These are phyloP conservation scores for Daldinia loculata DNA, from an alignment of 495 filamentous ascomycete species.

Conservation along the genomic window DNA sequence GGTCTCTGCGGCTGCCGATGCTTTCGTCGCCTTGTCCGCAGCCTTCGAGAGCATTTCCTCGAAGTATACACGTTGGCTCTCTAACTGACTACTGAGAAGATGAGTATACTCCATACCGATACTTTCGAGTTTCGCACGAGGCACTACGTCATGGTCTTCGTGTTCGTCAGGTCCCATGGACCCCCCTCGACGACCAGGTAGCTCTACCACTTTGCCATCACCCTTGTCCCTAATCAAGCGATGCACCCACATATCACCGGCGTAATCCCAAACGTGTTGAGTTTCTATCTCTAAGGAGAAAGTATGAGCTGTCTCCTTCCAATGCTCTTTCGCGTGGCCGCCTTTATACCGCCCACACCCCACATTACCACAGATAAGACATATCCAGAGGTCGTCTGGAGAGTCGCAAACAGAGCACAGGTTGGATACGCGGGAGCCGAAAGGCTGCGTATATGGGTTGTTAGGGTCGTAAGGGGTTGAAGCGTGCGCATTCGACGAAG, in stretches of 20 bases:
- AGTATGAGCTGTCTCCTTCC: constrained; percentile 84
- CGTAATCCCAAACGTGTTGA: constrained; percentile 98
- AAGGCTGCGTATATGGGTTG: constrained; percentile 58
- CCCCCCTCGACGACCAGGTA: constrained; percentile 60
- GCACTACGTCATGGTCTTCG: constrained; percentile 74
- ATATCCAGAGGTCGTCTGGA: constrained; percentile 88
- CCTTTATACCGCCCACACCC: constrained; percentile 94
- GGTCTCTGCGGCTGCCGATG: constrained; percentile 69
- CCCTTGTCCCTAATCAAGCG: constrained; percentile 91
- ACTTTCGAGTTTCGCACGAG: constrained; percentile 88
- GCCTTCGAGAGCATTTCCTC: constrained; percentile 92
- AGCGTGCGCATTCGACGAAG: constrained; percentile 32
- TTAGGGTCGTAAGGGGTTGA: constrained; percentile 47
- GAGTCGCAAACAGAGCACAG: constrained; percentile 79
- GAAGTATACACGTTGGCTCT: constrained; percentile 91
- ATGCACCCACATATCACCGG: constrained; percentile 93
- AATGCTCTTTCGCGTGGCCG: constrained; percentile 94
- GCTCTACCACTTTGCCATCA: constrained; percentile 88
- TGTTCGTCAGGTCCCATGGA: constrained; percentile 36
- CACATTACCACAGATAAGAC: constrained; percentile 90
- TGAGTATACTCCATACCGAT: constrained; percentile 95
- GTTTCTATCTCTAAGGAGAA: constrained; percentile 93
- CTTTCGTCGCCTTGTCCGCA: constrained; percentile 86
- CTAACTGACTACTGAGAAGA: constrained; percentile 88
- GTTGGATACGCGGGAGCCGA: constrained; percentile 57